A percentile compares a stretch with the other conserved stretches of the same genome.
Conservation (phyloP, 2,329 filamentous ascomycete genomes). For the Hypoxylon sp. region DNA sequence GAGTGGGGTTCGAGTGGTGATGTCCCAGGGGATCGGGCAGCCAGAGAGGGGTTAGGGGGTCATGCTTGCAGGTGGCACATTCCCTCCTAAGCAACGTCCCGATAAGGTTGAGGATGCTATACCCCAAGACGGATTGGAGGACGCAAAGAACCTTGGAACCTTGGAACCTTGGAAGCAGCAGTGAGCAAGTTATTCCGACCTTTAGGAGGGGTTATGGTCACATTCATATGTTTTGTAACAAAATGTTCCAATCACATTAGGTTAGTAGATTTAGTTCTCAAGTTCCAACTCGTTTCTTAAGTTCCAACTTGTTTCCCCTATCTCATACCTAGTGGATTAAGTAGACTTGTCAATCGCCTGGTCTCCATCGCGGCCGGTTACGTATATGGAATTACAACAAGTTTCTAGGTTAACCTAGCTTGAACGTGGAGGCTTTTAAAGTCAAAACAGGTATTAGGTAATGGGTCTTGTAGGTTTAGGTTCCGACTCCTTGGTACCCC, state of each 20-base stretch:
- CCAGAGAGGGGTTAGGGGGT: conserved; percentile 2
- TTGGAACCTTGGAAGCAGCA: too few species aligned
- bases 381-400: conserved; percentile 9
- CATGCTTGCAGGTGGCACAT: conserved; percentile 27
- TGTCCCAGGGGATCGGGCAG: conserved; percentile 29
- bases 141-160: conserved; percentile 12
- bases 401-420: conserved; percentile 6
- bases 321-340: not conserved
- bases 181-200: conserved; percentile 6
- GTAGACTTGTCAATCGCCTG: not conserved
- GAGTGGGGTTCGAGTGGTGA: conserved; percentile 25
- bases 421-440: conserved; percentile 17
- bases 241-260: not conserved
- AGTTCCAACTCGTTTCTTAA: not conserved
- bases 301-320: not conserved
- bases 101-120: conserved; percentile 24
- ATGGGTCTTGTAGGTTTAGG: not conserved
- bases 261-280: not conserved
- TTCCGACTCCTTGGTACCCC: conserved; percentile 22
- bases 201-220: not conserved
- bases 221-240: not conserved
- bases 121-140: conserved; percentile 21
- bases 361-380: not conserved
- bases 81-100: conserved; percentile 10
- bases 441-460: conserved; percentile 9